Percentiles rank a stretch among this genome's conserved stretches.
phyloP scores from a whole-genome alignment of 192 early-diverging fungal species.

The Coemansia sp. region DNA sequence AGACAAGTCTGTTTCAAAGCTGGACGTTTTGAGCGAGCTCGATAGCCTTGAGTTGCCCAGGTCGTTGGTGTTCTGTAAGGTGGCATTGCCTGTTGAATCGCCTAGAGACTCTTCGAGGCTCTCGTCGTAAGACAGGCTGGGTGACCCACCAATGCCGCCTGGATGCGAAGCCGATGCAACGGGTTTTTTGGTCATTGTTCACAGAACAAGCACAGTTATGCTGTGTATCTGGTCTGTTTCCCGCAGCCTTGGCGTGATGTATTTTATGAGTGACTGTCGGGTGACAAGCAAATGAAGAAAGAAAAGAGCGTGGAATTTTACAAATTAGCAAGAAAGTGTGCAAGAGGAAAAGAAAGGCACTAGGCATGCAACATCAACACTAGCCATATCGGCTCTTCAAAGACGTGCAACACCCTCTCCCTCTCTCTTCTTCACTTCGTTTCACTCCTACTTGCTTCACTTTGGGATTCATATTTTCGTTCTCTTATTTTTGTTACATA shows the following conservation, averaged over 20 bases:
- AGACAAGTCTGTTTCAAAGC: constrained; percentile 51
- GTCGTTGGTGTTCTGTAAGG: neutral
- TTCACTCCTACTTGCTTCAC: too few relatives aligned
- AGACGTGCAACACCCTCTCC: too few relatives aligned
- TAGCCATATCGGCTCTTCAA: too few relatives aligned
- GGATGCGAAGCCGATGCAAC: constrained; percentile 2
- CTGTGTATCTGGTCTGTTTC: too few relatives aligned
- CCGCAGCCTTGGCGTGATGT: too few relatives aligned
- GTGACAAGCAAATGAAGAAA: too few relatives aligned
- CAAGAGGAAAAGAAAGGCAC: too few relatives aligned
- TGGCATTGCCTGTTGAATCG: constrained; percentile 9
- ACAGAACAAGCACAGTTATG: neutral
- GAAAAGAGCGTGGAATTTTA: too few relatives aligned
- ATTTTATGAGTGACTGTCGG: too few relatives aligned
- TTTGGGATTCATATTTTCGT: neutral
- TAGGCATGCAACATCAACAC: too few relatives aligned
- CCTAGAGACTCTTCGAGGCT: constrained; percentile 15
- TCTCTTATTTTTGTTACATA: neutral
- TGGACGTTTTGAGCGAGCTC: constrained; percentile 12
- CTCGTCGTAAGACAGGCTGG: constrained; percentile 15
- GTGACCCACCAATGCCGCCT: constrained; percentile 1
- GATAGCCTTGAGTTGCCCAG: neutral
- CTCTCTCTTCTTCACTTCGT: neutral
- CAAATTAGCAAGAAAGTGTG: too few relatives aligned
- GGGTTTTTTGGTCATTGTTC: constrained; percentile 5